Conservation (phyloP, 345 rosid genomes). For the Euphorbia peplus region DNA sequence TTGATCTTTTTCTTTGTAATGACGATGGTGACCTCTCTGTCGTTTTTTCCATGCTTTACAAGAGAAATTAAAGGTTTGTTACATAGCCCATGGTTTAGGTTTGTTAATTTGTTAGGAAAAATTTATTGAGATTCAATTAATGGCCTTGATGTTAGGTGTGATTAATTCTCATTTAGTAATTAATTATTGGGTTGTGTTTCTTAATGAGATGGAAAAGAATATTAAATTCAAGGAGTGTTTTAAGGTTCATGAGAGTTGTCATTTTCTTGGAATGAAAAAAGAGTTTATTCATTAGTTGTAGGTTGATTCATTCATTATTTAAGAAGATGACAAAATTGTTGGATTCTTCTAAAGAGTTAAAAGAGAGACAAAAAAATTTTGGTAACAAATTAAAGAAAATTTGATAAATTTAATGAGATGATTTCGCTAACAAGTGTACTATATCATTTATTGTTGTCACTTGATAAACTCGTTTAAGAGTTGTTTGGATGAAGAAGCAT, state of each 20-base stretch:
- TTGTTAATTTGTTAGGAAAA: too few relatives aligned
- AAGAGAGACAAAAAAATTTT: too few relatives aligned
- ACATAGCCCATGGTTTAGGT: neutral
- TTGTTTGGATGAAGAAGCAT: too few relatives aligned
- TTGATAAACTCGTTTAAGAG: too few relatives aligned
- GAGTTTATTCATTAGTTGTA: too few relatives aligned
- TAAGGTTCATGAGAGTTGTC: slow-evolving; percentile 14
- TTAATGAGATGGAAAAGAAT: too few relatives aligned
- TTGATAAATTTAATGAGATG: too few relatives aligned
- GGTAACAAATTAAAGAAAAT: too few relatives aligned
- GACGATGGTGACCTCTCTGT: slow-evolving; percentile 17
- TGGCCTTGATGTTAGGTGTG: neutral
- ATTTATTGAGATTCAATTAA: neutral
- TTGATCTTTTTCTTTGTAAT: slow-evolving; percentile 31
- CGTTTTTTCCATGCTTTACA: neutral
- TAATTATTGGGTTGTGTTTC: too few relatives aligned
- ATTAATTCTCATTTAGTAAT: too few relatives aligned
- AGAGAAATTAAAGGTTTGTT: neutral
- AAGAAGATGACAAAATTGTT: slow-evolving; percentile 14
- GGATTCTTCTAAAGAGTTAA: slow-evolving; percentile 21
- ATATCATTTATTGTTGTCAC: too few relatives aligned
- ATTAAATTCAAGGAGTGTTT: neutral
- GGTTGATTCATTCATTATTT: slow-evolving; percentile 3
- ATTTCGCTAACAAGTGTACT: too few relatives aligned
- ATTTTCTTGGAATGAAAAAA: slow-evolving; percentile 17